phyloP scores from a whole-genome alignment of 1,284 basidiomycete species.

The Ceratobasidium sp. region DNA sequence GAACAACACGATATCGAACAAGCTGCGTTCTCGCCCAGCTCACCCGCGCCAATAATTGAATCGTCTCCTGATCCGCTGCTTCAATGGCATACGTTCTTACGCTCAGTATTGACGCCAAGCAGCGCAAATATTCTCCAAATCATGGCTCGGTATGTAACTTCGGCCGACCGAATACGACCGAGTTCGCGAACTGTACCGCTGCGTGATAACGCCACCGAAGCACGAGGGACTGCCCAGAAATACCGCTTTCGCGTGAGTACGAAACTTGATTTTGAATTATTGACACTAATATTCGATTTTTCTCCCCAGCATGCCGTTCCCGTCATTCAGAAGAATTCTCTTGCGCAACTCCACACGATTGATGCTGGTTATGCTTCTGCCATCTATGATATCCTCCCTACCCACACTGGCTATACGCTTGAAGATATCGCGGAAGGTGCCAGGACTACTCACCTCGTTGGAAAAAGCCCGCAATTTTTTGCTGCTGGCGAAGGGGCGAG shows the following conservation, averaged over 20 bases:
- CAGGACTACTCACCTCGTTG: slow-evolving; percentile 48
- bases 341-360: slow-evolving; percentile 54
- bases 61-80: slow-evolving; percentile 89
- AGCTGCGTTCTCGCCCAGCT: slow-evolving; percentile 86
- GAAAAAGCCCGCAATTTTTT: slow-evolving; percentile 31
- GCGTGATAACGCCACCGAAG: slow-evolving; percentile 52
- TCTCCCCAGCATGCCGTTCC: slow-evolving; percentile 51
- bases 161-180: slow-evolving; percentile 54
- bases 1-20: slow-evolving; percentile 59
- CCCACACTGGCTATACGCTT: slow-evolving; percentile 51
- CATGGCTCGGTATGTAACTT: slow-evolving; percentile 35
- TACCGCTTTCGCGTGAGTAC: slow-evolving; percentile 52
- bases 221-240: slow-evolving; percentile 54
- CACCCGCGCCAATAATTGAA: slow-evolving; percentile 88
- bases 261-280: neutral
- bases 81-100: slow-evolving; percentile 93
- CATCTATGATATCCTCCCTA: slow-evolving; percentile 52
- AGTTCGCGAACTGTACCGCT: slow-evolving; percentile 53
- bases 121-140: slow-evolving; percentile 45
- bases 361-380: slow-evolving; percentile 52
- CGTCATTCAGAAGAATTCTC: slow-evolving; percentile 54
- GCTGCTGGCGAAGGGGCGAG: slow-evolving; percentile 1
- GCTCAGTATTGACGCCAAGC: slow-evolving; percentile 64
- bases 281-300: neutral
- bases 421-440: slow-evolving; percentile 50